phyloP scores from a whole-genome alignment of 2,329 filamentous ascomycete genomes.

The Thelonectria discophora region DNA sequence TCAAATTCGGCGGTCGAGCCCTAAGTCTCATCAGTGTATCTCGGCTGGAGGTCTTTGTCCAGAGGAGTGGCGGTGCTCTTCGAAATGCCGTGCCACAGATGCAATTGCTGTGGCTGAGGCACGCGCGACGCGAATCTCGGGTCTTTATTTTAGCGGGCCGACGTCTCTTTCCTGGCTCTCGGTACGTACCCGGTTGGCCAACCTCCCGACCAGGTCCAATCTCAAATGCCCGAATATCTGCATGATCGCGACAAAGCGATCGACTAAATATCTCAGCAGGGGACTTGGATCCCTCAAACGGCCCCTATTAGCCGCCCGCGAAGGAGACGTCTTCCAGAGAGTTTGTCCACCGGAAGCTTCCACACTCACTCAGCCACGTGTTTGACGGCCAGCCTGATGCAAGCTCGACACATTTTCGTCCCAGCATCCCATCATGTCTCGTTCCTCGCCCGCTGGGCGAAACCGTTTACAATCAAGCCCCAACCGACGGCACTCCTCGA shows the following conservation, averaged over 20 bases:
- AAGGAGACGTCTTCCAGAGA: neutral
- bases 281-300: slow-evolving; percentile 12
- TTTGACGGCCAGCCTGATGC: slow-evolving; percentile 29
- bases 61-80: too few relatives aligned
- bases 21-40: slow-evolving; percentile 2
- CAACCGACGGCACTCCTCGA: slow-evolving; percentile 60
- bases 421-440: slow-evolving; percentile 50
- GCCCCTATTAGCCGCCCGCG: slow-evolving; percentile 2
- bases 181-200: slow-evolving; percentile 32
- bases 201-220: slow-evolving; percentile 28
- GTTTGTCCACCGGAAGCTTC: neutral
- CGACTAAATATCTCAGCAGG: slow-evolving; percentile 21
- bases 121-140: neutral
- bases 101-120: slow-evolving; percentile 9
- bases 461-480: slow-evolving; percentile 54
- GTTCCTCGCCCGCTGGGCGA: slow-evolving; percentile 53
- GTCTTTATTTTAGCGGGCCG: slow-evolving; percentile 28
- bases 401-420: slow-evolving; percentile 28
- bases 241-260: slow-evolving; percentile 35
- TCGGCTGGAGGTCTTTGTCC: neutral
- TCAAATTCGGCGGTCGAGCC: neutral
- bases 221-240: slow-evolving; percentile 26
- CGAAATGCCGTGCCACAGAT: slow-evolving; percentile 1
- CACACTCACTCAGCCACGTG: neutral
- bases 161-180: neutral